Evolutionary conservation across 768 basidiomycete genomes (phyloP), one percentile per base, ranked within the genome.

Genomic region (Trametes elegans): DNA sequence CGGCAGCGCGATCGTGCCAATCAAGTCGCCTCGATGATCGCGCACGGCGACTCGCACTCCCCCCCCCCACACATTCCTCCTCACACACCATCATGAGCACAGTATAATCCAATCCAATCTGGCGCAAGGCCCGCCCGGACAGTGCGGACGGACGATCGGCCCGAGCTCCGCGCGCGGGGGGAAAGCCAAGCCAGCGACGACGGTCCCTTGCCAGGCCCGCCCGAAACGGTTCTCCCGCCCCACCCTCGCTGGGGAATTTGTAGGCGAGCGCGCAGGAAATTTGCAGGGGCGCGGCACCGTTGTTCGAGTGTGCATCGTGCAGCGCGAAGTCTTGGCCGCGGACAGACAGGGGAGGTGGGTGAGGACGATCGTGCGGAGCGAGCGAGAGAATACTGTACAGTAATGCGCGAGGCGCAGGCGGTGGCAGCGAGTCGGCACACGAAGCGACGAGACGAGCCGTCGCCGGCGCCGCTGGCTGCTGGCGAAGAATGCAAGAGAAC

Each of bases 161-260:
- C 46, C 46, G 46, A 11, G 21, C 46, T 19, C 32, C 16, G 8
- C 3, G 21, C 21, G 21, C 5, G 11, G 40, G 18, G 6, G 19
- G 19, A 21, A 24, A 23, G 11, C 7, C 9, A 23, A 45, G 27
- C 26, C 14, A 21, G 7, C 23, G 23, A 42, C 21, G 23, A 6
- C 21, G 39, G 32, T 34, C 14, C 46, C 34, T 36, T 14, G 27
- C 11, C 1, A 5, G 19, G 29, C 45, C 31, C 10, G 28, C 46
- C 41, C 41, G 23, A 29, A 43, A 53, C 34, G n/a, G 26, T 36
- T 53, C 51, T 36, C 42, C 51, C 42, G 51, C 51, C 42, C 51
- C 51, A 41, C 51, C 51, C 42, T 42, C 51, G 42, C 50, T 11
- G 11, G 23, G 24, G 21, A 38, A 52, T 43, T 51, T 21, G 49